phyloP scores from a whole-genome alignment of 2,329 filamentous ascomycete species.

The Dactylonectria estremocensis region DNA sequence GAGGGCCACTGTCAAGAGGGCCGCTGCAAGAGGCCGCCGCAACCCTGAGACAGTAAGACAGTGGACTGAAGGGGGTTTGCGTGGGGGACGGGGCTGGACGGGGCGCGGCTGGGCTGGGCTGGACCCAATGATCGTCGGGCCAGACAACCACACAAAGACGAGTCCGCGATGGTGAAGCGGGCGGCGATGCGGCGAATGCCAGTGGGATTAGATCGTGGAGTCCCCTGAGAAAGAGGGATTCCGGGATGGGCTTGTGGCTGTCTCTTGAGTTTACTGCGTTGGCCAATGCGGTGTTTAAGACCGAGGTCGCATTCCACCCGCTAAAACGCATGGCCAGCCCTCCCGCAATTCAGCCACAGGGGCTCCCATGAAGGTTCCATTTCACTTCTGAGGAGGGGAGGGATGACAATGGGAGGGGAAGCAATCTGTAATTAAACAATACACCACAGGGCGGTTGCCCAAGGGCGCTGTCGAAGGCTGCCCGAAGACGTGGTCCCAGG shows the following conservation, averaged over 20 bases:
- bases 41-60: slow-evolving; percentile 14
- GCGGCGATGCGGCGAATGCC: slow-evolving; percentile 19
- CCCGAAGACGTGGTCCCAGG: neutral
- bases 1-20: neutral
- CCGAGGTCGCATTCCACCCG: slow-evolving; percentile 39
- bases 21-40: slow-evolving; percentile 27
- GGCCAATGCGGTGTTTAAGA: slow-evolving; percentile 38
- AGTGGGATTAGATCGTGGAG: slow-evolving; percentile 37
- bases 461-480: neutral
- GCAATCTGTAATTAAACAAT: no score
- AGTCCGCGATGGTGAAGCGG: slow-evolving; percentile 35
- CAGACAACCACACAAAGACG: slow-evolving; percentile 39
- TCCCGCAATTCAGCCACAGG: slow-evolving; percentile 16
- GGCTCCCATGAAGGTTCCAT: neutral
- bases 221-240: slow-evolving; percentile 25
- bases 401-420: neutral
- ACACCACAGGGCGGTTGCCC: neutral
- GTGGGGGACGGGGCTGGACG: slow-evolving; percentile 8
- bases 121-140: slow-evolving; percentile 16
- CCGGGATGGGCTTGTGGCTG: slow-evolving; percentile 6
- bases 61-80: slow-evolving; percentile 14
- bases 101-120: slow-evolving; percentile 22
- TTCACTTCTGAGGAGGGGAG: neutral
- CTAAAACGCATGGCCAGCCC: slow-evolving; percentile 31
- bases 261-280: slow-evolving; percentile 17